Conservation (phyloP, 1,139 yeast species). For the Pneumocystis canis region DNA sequence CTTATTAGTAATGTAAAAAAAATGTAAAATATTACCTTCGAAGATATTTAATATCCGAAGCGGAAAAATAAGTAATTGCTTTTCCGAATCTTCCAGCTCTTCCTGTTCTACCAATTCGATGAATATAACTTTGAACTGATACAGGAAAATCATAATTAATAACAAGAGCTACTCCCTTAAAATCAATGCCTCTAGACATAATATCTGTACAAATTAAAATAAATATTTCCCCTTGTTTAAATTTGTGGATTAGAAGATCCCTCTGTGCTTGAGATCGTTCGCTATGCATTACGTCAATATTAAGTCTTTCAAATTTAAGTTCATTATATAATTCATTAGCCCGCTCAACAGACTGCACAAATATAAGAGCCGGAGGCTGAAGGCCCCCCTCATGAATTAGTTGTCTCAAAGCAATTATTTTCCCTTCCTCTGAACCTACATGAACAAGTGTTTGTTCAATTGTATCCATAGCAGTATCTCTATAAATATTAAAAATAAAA, state of each 20-base stretch:
- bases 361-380: conserved; percentile 84
- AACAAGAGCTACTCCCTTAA: conserved; percentile 86
- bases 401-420: conserved; percentile 77
- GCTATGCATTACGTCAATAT: conserved; percentile 92
- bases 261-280: conserved; percentile 85
- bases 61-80: conserved; percentile 86
- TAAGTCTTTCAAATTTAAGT: conserved; percentile 71
- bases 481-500: background rate
- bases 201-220: conserved; percentile 94
- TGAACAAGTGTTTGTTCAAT: conserved; percentile 75
- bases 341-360: conserved; percentile 79
- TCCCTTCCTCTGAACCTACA: conserved; percentile 92
- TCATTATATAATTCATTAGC: conserved; percentile 94
- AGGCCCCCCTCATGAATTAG: conserved; percentile 65
- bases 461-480: conserved; percentile 69
- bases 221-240: conserved; percentile 86
- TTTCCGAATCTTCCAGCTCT: conserved; percentile 79
- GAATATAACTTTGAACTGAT: conserved; percentile 87
- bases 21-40: conserved; percentile 32
- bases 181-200: conserved; percentile 90
- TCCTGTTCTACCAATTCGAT: conserved; percentile 97
- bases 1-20: background rate
- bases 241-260: conserved; percentile 67
- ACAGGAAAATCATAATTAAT: conserved; percentile 95
- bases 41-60: conserved; percentile 63